These are phyloP conservation scores for Pterocarpus santalinus DNA, from an alignment of 306 rosid species.

Conservation along the genomic window DNA sequence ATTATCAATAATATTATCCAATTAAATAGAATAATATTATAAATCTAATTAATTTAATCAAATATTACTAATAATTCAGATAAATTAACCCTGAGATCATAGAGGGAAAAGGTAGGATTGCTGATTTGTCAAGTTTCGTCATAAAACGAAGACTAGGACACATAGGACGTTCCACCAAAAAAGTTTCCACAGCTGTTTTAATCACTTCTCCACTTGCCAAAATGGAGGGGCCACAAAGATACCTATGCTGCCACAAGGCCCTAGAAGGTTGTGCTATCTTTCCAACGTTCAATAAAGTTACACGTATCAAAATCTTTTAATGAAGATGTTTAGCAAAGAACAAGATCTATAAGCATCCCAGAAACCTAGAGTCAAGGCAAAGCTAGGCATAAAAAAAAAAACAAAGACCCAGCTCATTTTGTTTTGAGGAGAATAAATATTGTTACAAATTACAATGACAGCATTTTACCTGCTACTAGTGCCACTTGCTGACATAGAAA, in stretches of 20 bases:
- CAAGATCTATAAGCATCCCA: background rate
- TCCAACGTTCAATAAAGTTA: background rate
- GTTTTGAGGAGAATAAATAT: background rate
- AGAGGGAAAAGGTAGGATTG: background rate
- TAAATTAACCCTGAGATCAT: too few species aligned
- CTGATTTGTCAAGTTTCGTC: constrained; percentile 14
- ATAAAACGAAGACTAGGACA: background rate
- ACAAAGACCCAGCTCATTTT: background rate
- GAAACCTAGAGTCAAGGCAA: background rate
- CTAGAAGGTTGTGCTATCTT: constrained; percentile 11
- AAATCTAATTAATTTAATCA: too few species aligned
- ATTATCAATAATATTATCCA: too few species aligned
- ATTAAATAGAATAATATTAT: too few species aligned
- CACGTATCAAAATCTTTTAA: background rate
- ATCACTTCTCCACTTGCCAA: constrained; percentile 2
- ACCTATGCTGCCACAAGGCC: background rate
- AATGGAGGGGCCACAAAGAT: background rate
- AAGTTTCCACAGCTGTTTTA: constrained; percentile 8
- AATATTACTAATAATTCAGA: too few species aligned
- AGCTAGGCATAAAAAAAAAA: too few species aligned
- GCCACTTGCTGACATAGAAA: constrained; percentile 7
- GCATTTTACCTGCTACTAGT: background rate
- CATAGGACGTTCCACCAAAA: background rate
- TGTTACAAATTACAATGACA: background rate
- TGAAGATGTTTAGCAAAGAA: background rate